phyloP scores from a whole-genome alignment of 768 basidiomycete genomes.

The Leccinum longicurvipes region DNA sequence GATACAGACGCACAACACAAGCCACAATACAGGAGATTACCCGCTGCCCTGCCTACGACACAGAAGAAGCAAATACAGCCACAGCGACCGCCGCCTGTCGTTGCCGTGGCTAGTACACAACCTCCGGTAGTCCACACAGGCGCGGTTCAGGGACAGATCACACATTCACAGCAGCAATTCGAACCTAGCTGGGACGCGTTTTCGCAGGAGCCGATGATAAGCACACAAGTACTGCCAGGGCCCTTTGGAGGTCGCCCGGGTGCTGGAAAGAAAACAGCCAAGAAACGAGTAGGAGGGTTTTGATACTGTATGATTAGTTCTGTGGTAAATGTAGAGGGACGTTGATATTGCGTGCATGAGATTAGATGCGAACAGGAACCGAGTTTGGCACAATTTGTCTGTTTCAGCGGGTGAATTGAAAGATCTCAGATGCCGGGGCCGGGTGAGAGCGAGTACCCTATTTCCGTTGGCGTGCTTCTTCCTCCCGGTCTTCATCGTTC shows the following conservation, averaged over 20 bases:
- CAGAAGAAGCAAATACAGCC: slow-evolving; percentile 23
- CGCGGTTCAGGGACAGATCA: slow-evolving; percentile 5
- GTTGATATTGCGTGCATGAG: slow-evolving; percentile 1
- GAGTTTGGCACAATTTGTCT: slow-evolving; percentile 21
- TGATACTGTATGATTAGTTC: slow-evolving; percentile 31
- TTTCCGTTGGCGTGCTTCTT: slow-evolving; percentile 13
- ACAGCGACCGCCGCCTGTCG: slow-evolving; percentile 40
- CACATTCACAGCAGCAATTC: slow-evolving; percentile 17
- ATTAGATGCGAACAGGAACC: not conserved
- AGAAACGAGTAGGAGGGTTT: slow-evolving; percentile 77
- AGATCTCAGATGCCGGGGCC: slow-evolving; percentile 10
- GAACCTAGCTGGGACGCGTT: slow-evolving; percentile 9
- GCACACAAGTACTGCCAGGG: slow-evolving; percentile 72
- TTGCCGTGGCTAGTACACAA: slow-evolving; percentile 27
- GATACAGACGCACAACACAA: slow-evolving; percentile 17
- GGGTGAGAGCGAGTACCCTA: slow-evolving; percentile 21
- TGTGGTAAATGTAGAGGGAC: not conserved
- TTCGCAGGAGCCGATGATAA: slow-evolving; percentile 49
- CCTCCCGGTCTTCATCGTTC: slow-evolving; percentile 14
- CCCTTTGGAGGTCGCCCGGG: slow-evolving; percentile 61
- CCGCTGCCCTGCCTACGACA: not conserved
- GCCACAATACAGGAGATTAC: slow-evolving; percentile 12
- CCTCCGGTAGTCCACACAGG: slow-evolving; percentile 14
- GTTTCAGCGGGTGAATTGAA: slow-evolving; percentile 10
- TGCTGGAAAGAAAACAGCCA: slow-evolving; percentile 46